Evolutionary conservation across 352 stramenopile species (phyloP), one percentile per base, ranked within the genome.

Genomic region (Thalassiosira hispida): DNA sequence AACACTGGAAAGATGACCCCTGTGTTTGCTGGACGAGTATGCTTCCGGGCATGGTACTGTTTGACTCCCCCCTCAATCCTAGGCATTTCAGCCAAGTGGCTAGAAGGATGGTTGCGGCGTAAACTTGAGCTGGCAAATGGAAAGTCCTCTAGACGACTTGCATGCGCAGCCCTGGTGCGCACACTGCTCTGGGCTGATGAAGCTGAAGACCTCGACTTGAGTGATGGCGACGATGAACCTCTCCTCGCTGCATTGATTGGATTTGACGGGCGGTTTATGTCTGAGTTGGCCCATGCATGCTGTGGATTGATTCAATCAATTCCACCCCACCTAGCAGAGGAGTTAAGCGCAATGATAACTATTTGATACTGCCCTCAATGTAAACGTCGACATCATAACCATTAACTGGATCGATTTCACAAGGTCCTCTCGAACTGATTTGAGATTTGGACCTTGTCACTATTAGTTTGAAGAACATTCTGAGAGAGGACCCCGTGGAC

Each of bases 1-100:
- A 61, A 47, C 27, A 68, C 67, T 49, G 89, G 79, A 11, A 70
- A 65, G 29, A 59, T 92, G 11, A 83, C 86, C 69, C 87, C 89
- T 53, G 81, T 92, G 6, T 89, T 88, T 79, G 82, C 79, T 27
- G 84, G 85, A 6, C 52, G 73, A 51, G 70, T 83, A n/a, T 88
- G 84, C 51, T 87, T 94, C 44, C 79, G 87, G 38, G 76, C 80
- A 31, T 94, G 87, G 87, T 83, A 83, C 1, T 75, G 46, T 52
- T 67, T 93, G 25, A 87, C 78, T 42, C 60, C 77, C 38, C 65
- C 64, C 40, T 80, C 63, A 31, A 33, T 52, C 25, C 29, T 27
- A 42, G 49, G n/a, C 8, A 52, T 64, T 59, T 70, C 77, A 55
- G 51, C 77, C 38, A 47, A 66, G 47, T 93, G 89, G 89, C 57